A percentile compares a stretch with the other conserved stretches of the same genome.
These are phyloP conservation scores for Xylariaceae sp. DNA, from an alignment of 2,329 filamentous ascomycete species.

Conservation along the genomic window DNA sequence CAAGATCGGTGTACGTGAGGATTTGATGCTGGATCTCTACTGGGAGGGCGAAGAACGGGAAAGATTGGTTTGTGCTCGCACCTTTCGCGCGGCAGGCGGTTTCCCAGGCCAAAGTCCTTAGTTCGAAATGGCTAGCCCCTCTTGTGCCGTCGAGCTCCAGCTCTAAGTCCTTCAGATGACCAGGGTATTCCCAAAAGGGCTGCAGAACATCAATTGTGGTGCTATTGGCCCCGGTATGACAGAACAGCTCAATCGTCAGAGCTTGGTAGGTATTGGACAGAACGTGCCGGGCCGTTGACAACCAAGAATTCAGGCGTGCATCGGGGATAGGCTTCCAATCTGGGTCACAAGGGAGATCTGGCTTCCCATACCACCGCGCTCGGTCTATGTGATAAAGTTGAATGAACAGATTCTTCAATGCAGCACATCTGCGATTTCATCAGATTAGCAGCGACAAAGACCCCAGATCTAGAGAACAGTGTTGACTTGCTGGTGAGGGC, in stretches of 20 bases:
- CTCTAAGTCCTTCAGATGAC: not conserved
- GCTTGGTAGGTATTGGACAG: not conserved
- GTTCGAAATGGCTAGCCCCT: not conserved
- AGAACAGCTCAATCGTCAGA: not conserved
- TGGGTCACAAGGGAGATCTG: not conserved
- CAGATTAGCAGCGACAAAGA: not conserved
- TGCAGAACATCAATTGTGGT: not conserved
- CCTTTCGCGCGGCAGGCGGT: not conserved
- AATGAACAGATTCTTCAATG: not conserved
- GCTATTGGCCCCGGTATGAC: not conserved
- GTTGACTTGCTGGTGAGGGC: not conserved
- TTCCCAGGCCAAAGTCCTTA: not conserved
- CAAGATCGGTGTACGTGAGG: slow-evolving; percentile 17
- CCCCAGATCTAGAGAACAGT: too few relatives aligned
- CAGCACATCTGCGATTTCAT: not conserved
- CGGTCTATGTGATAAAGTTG: not conserved
- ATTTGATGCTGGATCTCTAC: slow-evolving; percentile 14
- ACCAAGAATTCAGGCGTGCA: not conserved
- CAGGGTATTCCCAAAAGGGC: not conserved
- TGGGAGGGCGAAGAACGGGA: slow-evolving; percentile 16
- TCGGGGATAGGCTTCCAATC: not conserved
- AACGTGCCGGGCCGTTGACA: not conserved
- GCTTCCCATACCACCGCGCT: not conserved
- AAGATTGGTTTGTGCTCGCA: not conserved
- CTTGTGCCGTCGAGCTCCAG: not conserved